Conservation (phyloP, 2,329 filamentous ascomycete genomes). For the Dichotomopilus funicola region DNA sequence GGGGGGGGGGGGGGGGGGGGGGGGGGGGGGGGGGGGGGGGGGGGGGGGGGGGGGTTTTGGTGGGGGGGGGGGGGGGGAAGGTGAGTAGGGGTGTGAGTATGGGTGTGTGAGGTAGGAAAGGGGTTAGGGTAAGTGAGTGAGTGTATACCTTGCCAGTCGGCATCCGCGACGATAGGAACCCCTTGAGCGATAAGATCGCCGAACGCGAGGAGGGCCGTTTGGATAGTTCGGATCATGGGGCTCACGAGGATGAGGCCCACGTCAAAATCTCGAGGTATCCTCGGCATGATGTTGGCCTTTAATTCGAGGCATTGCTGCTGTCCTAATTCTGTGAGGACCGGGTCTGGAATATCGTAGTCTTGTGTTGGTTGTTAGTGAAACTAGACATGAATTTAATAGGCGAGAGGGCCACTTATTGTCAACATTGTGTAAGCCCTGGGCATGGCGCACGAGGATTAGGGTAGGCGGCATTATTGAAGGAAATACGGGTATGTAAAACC, state of each 20-base stretch:
- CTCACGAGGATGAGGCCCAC: conserved; percentile 54
- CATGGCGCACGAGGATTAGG: conserved; percentile 83
- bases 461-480: conserved; percentile 43
- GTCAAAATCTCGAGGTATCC: conserved; percentile 37
- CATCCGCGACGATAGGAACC: conserved; percentile 49
- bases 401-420: conserved; percentile 37
- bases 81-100: not conserved
- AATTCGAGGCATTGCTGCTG: conserved; percentile 42
- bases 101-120: not conserved
- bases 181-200: conserved; percentile 52
- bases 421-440: conserved; percentile 59
- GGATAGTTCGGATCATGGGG: conserved; percentile 58
- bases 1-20: conserved; percentile 17
- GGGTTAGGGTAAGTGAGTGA: not conserved
- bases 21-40: not conserved
- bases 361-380: conserved; percentile 31
- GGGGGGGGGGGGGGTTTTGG: not conserved
- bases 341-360: conserved; percentile 44
- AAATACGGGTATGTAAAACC: too few species aligned
- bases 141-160: conserved; percentile 55
- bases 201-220: conserved; percentile 54
- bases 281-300: conserved; percentile 36
- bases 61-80: not conserved
- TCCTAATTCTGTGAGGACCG: conserved; percentile 44
- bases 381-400: not conserved